Evolutionary conservation across 108 stramenopile genomes (phyloP).

Genomic region (Parmales sp.): DNA sequence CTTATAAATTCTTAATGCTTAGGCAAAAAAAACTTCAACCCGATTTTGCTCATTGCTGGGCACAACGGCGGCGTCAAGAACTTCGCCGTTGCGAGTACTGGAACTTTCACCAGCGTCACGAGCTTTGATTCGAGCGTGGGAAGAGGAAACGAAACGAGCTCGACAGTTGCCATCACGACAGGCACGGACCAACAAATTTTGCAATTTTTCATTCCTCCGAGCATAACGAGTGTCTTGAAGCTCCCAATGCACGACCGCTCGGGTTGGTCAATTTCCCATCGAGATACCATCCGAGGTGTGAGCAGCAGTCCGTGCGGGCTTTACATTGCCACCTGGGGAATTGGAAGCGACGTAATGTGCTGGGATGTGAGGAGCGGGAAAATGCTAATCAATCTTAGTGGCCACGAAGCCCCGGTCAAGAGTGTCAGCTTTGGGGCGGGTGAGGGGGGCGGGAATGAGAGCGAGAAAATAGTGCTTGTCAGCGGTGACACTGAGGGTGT

Average conservation of each 20-base stretch:
- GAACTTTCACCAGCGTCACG: neutral
- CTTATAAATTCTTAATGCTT: neutral
- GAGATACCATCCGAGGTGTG: neutral
- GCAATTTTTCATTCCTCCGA: neutral
- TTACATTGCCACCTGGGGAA: neutral
- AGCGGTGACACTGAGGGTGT: neutral
- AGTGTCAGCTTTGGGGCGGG: neutral
- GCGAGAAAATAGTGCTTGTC: neutral
- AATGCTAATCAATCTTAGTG: neutral
- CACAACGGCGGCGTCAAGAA: neutral
- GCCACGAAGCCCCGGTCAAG: neutral
- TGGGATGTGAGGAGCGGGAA: neutral
- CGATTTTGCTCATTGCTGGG: neutral
- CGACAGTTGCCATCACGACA: neutral
- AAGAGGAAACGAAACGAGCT: neutral
- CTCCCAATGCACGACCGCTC: neutral
- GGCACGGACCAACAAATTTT: neutral
- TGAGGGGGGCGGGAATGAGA: neutral
- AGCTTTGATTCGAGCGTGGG: neutral
- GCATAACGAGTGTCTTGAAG: neutral
- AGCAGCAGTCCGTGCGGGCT: neutral
- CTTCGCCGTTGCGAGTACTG: neutral
- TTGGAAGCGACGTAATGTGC: conserved; percentile 2
- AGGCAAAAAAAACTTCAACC: neutral
- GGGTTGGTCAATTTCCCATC: neutral